Evolutionary conservation across 202 grass and related monocot species (phyloP), one percentile per base, ranked within the genome.

Genomic region (Alloteropsis angusta): DNA sequence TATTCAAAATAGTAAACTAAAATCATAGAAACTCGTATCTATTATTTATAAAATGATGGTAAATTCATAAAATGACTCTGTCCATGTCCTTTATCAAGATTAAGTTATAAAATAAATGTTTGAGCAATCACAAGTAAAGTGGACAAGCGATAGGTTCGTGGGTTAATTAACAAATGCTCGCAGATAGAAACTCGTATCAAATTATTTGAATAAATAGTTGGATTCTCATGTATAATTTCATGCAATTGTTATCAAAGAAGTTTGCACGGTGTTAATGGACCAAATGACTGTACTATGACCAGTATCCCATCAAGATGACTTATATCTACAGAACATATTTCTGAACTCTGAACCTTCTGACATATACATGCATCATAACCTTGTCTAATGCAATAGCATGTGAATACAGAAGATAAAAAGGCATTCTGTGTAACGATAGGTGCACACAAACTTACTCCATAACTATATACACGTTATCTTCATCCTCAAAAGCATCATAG

Each of bases 391-490:
- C 14, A 81, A 71, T 67, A 77, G 30, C 53, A 81, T 46, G 35
- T 5, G n/a, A 65, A 22, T 43, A 26, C 34, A 78, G 28, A 76
- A 47, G 21, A 62, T 45, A 65, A 79, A 57, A 83, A 25, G 11
- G 6, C 10, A 9, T 50, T 23, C 7, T 14, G 4, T 79, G 75
- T 32, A 22, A 77, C 67, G 72, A 43, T 61, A 76, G 63, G 41
- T 22, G 68, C 69, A 15, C 73, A 7, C 57, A 30, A 48, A 89
- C 92, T 96, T 96, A 99, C 96, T 99, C 96, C 96, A 99, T 99
- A 50, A 96, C 86, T 87, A 96, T 88, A 75, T 99, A 99, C 46
- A 99, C 96, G 53, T 99, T 99, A 75, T 96, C 96, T 86, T 96
- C 96, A 65, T 99, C 96, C 76, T 99, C 96, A 35, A 90, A 99